Conservation (phyloP, 352 stramenopile species). For the Pythium grandisporangium region DNA sequence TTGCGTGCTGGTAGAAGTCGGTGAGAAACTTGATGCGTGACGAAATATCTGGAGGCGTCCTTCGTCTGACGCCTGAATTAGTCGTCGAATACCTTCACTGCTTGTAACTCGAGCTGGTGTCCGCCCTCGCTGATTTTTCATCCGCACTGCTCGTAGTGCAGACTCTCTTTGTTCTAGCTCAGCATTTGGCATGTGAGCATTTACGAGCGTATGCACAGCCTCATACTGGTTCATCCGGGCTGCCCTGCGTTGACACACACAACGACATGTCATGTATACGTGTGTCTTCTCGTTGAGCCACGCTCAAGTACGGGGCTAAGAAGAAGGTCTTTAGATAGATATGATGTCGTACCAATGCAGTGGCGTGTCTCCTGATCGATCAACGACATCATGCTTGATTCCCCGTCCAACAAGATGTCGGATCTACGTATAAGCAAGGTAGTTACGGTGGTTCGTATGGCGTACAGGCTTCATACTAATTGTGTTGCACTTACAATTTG, state of each 20-base stretch:
- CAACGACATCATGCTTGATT: conserved; percentile 25
- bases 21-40: too few species aligned
- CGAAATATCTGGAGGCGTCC: conserved; percentile 24
- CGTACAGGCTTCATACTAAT: too few species aligned
- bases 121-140: conserved; percentile 36
- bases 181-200: conserved; percentile 18
- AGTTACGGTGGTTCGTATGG: too few species aligned
- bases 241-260: too few species aligned
- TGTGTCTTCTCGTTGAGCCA: too few species aligned
- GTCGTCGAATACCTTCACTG: conserved; percentile 25
- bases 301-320: too few species aligned
- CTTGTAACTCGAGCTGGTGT: conserved; percentile 29
- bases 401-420: conserved; percentile 31
- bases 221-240: conserved; percentile 49
- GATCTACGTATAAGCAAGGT: too few species aligned
- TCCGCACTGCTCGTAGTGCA: conserved; percentile 23
- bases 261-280: too few species aligned
- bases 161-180: conserved; percentile 16
- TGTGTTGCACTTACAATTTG: conserved; percentile 24
- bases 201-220: conserved; percentile 37
- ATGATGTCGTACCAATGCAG: conserved; percentile 70
- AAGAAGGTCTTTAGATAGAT: too few species aligned
- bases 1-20: neutral
- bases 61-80: conserved; percentile 42
- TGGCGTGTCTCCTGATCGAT: conserved; percentile 45